These are phyloP conservation scores for Aspergillus sp. DNA, from an alignment of 2,329 filamentous ascomycete genomes.

Conservation along the genomic window DNA sequence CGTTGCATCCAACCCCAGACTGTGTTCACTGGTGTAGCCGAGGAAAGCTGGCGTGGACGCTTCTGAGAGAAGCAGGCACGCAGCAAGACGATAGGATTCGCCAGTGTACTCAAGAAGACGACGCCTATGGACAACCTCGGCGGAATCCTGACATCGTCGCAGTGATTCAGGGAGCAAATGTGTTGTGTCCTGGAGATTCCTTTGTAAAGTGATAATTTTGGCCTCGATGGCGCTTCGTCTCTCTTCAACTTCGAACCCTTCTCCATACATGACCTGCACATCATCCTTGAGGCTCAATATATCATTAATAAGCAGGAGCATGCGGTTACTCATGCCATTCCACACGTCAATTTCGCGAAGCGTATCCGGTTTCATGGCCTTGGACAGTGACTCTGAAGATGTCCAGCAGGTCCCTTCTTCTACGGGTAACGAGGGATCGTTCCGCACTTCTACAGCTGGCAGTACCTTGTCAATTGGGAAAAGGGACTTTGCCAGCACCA, in stretches of 20 bases:
- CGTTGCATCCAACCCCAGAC: neutral
- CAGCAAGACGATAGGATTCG: constrained; percentile 2
- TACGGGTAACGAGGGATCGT: neutral
- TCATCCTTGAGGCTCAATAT: constrained; percentile 1
- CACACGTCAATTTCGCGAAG: constrained; percentile 1
- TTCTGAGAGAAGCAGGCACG: constrained; percentile 4
- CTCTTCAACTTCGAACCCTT: neutral
- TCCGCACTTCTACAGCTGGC: neutral
- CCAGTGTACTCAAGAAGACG: constrained; percentile 2
- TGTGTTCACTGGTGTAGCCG: neutral
- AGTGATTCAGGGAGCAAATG: neutral
- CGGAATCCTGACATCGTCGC: neutral
- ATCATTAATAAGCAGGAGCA: constrained; percentile 5
- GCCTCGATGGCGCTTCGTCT: neutral
- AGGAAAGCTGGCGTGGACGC: constrained; percentile 1
- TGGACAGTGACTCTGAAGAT: neutral
- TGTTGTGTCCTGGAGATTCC: neutral
- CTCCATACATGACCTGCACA: neutral
- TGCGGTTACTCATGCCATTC: constrained; percentile 1
- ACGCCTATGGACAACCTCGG: neutral
- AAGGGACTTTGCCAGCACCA: constrained; percentile 2
- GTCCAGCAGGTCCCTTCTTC: neutral
- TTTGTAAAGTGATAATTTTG: neutral
- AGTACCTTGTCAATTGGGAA: neutral
- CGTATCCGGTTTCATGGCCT: neutral